A percentile compares a stretch with the other conserved stretches of the same genome.
Evolutionary conservation across 2,329 filamentous ascomycete genomes (phyloP).

Genomic region (Aspergillus phoenicis): DNA sequence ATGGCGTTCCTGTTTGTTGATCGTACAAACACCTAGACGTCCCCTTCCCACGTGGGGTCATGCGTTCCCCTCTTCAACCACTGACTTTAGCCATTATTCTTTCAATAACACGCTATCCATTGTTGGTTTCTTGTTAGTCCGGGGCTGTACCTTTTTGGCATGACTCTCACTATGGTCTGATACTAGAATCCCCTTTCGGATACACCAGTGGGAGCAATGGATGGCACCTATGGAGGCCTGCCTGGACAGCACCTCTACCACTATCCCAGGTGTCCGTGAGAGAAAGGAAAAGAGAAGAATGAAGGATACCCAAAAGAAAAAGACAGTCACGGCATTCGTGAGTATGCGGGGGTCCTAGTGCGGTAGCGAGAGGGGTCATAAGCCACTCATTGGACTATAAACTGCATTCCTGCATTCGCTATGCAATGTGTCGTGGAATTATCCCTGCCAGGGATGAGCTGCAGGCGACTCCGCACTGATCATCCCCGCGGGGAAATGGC

Average conservation of each 20-base stretch:
- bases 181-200: too few species aligned
- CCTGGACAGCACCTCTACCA: too few species aligned
- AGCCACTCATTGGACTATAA: too few species aligned
- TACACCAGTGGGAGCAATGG: too few species aligned
- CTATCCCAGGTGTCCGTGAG: too few species aligned
- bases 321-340: too few species aligned
- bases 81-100: neutral
- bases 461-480: slow-evolving; percentile 5
- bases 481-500: neutral
- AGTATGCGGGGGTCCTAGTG: too few species aligned
- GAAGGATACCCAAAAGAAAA: too few species aligned
- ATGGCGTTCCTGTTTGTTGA: neutral
- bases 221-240: too few species aligned
- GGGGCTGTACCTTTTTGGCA: too few species aligned
- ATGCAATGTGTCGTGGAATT: neutral
- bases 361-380: neutral
- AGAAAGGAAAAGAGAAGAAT: too few species aligned
- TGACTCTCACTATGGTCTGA: too few species aligned
- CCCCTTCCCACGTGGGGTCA: neutral
- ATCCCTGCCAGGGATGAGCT: slow-evolving; percentile 4
- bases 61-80: neutral
- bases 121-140: neutral
- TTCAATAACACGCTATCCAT: neutral
- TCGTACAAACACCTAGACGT: neutral
- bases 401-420: neutral